phyloP scores from a whole-genome alignment of 1,284 basidiomycete genomes.

The Pseudozyma hubeiensis region DNA sequence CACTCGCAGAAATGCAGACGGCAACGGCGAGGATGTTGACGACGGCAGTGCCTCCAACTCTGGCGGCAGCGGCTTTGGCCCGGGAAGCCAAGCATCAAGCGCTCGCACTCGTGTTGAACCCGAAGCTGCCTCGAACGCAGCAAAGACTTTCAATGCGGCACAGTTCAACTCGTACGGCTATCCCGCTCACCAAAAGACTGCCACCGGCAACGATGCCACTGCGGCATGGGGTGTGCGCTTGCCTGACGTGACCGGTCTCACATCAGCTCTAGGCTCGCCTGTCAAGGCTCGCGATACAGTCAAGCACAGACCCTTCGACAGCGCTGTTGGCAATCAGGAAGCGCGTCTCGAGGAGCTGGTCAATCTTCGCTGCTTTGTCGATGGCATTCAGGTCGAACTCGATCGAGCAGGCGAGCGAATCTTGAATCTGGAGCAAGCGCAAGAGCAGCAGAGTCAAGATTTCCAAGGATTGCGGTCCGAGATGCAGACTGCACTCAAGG shows the following conservation, averaged over 20 bases:
- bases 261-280: conserved; percentile 50
- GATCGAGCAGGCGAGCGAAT: conserved; percentile 51
- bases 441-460: conserved; percentile 49
- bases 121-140: conserved; percentile 4
- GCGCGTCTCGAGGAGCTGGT: conserved; percentile 48
- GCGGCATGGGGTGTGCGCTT: conserved; percentile 38
- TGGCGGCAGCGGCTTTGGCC: conserved; percentile 47
- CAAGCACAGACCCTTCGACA: conserved; percentile 44
- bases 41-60: conserved; percentile 47
- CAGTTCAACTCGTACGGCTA: conserved; percentile 44
- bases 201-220: conserved; percentile 11
- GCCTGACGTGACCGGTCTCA: conserved; percentile 57
- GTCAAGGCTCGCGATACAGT: conserved; percentile 40
- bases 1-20: conserved; percentile 17
- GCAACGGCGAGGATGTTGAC: conserved; percentile 29
- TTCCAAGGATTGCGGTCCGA: conserved; percentile 41
- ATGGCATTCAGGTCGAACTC: conserved; percentile 50
- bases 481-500: conserved; percentile 38
- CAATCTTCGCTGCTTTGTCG: conserved; percentile 49
- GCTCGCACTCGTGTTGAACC: conserved; percentile 42
- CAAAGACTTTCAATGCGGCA: conserved; percentile 15
- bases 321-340: conserved; percentile 38
- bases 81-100: conserved; percentile 50
- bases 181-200: conserved; percentile 24
- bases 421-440: conserved; percentile 45